These are phyloP conservation scores for Eucalyptus viminalis DNA, from an alignment of 345 rosid species.

Conservation along the genomic window DNA sequence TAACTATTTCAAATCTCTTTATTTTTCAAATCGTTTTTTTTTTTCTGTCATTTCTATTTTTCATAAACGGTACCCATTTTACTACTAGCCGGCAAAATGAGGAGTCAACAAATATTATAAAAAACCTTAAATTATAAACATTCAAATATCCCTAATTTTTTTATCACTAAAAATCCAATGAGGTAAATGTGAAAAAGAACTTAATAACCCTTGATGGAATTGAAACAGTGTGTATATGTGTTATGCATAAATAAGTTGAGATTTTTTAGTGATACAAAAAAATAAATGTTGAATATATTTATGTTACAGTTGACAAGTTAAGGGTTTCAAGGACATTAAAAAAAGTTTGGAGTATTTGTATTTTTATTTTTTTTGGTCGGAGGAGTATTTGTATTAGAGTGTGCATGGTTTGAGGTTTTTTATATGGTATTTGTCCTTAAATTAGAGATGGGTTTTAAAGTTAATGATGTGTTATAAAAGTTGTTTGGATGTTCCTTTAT, in stretches of 20 bases:
- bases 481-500: not conserved
- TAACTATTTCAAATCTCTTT: too few species aligned
- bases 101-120: not conserved
- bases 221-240: not conserved
- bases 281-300: too few species aligned
- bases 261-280: not conserved
- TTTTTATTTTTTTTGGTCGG: too few species aligned
- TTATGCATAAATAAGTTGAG: not conserved
- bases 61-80: too few species aligned
- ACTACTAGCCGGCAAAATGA: not conserved
- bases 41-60: too few species aligned
- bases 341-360: not conserved
- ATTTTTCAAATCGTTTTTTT: too few species aligned
- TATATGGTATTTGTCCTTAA: not conserved
- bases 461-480: not conserved
- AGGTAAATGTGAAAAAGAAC: not conserved
- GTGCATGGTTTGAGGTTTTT: not conserved
- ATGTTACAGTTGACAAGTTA: not conserved
- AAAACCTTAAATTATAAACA: not conserved
- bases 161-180: too few species aligned
- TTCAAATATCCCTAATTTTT: too few species aligned
- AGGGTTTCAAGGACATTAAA: fast-evolving
- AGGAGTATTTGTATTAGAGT: not conserved
- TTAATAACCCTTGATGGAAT: not conserved
- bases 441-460: not conserved